A percentile compares a stretch with the other conserved stretches of the same genome.
These are phyloP conservation scores for Podosphaera aphanis DNA, from an alignment of 2,329 filamentous ascomycete genomes.

Conservation along the genomic window DNA sequence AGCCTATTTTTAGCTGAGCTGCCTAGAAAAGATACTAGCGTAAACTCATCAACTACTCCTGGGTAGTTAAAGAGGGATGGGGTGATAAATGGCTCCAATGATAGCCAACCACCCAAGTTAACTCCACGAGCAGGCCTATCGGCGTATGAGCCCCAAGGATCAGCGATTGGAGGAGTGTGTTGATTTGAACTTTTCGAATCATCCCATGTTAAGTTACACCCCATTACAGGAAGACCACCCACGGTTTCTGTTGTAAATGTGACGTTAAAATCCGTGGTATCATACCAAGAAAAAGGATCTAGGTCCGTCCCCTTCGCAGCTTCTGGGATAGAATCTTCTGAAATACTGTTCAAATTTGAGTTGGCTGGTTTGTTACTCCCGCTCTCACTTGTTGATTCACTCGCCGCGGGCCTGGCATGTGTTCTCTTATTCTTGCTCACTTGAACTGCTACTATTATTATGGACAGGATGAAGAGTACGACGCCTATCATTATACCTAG, in stretches of 20 bases:
- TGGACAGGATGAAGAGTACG: constrained; percentile 33
- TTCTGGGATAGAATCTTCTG: constrained; percentile 15
- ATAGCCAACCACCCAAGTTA: constrained; percentile 84
- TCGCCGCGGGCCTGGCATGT: constrained; percentile 5
- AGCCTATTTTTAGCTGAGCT: constrained; percentile 38
- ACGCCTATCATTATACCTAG: constrained; percentile 28
- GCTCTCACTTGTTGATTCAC: constrained; percentile 5
- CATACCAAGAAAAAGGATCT: constrained; percentile 79
- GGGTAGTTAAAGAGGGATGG: constrained; percentile 65
- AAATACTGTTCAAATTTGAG: constrained; percentile 27
- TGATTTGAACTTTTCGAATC: constrained; percentile 57
- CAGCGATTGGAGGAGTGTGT: constrained; percentile 53
- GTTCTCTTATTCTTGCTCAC: constrained; percentile 32
- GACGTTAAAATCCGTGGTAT: constrained; percentile 75
- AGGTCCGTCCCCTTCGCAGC: constrained; percentile 30
- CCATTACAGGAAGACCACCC: constrained; percentile 72
- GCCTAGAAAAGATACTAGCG: constrained; percentile 48
- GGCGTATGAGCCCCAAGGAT: constrained; percentile 54
- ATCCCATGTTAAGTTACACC: constrained; percentile 63
- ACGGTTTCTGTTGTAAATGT: constrained; percentile 73
- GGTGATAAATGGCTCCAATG: constrained; percentile 81
- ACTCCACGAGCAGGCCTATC: constrained; percentile 65
- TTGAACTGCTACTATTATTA: constrained; percentile 43
- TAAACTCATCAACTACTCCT: constrained; percentile 50
- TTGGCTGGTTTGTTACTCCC: constrained; percentile 13